Conservation (phyloP, 1,139 yeast species). For the Yamadazyma conglobata region DNA sequence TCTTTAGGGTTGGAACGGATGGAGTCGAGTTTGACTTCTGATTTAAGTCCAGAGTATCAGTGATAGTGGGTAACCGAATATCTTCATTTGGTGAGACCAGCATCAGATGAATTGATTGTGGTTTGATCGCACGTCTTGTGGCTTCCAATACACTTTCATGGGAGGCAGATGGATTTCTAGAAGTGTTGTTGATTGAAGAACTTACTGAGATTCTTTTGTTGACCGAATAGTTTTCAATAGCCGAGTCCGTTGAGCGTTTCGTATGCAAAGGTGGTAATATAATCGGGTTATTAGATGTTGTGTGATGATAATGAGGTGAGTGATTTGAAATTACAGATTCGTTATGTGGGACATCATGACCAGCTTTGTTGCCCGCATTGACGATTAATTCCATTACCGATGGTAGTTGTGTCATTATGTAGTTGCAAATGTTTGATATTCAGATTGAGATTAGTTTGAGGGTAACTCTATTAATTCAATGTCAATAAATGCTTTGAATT, state of each 20-base stretch:
- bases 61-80: conserved; percentile 2
- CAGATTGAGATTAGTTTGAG: no score
- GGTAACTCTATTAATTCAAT: no score
- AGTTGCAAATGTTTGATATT: not conserved
- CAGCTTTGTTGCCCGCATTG: conserved; percentile 2
- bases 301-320: not conserved
- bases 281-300: no score
- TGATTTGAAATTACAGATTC: not conserved
- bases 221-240: conserved; percentile 10
- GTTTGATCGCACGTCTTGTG: not conserved
- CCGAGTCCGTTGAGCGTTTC: conserved; percentile 1
- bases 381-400: conserved; percentile 19
- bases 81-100: conserved; percentile 1
- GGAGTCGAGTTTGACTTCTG: conserved; percentile 4
- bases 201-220: conserved; percentile 14
- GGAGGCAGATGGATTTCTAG: conserved; percentile 9
- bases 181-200: conserved; percentile 11
- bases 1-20: conserved; percentile 1
- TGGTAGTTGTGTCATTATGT: conserved; percentile 19
- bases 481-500: no score
- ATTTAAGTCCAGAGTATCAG: not conserved
- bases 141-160: conserved; percentile 2
- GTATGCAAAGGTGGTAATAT: conserved; percentile 4
- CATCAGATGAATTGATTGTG: conserved; percentile 1
- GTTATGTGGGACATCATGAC: not conserved